A percentile compares a stretch with the other conserved stretches of the same genome.
Evolutionary conservation across 1,284 basidiomycete genomes (phyloP).

Genomic region (Sphaerobolus stellatus): DNA sequence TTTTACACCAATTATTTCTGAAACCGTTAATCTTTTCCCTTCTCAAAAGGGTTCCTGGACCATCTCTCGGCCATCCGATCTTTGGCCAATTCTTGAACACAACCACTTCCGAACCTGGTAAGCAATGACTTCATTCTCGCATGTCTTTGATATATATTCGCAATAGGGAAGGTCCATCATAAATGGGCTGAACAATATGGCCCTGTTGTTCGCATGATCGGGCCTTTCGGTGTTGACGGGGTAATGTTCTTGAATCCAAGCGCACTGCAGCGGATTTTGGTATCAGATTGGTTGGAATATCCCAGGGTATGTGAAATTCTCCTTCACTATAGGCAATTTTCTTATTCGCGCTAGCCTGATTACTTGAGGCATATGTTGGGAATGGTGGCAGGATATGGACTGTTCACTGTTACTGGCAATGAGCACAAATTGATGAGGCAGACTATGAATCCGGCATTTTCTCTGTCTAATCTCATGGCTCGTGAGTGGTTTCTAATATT

Average conservation of each 20-base stretch:
- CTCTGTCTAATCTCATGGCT: slow-evolving; percentile 42
- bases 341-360: too few species aligned
- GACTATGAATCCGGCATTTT: slow-evolving; percentile 51
- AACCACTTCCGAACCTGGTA: slow-evolving; percentile 36
- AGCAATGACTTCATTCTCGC: neutral
- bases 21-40: slow-evolving; percentile 44
- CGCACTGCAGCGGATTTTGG: slow-evolving; percentile 43
- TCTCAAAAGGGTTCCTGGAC: slow-evolving; percentile 43
- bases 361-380: slow-evolving; percentile 41
- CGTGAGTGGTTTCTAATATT: slow-evolving; percentile 34
- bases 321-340: too few species aligned
- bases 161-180: slow-evolving; percentile 37
- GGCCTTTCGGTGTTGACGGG: slow-evolving; percentile 46
- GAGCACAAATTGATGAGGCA: slow-evolving; percentile 49
- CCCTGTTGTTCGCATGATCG: slow-evolving; percentile 42
- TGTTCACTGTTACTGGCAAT: slow-evolving; percentile 47
- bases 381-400: slow-evolving; percentile 43
- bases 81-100: slow-evolving; percentile 36
- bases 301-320: slow-evolving; percentile 44
- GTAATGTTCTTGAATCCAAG: slow-evolving; percentile 44
- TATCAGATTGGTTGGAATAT: slow-evolving; percentile 46
- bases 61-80: slow-evolving; percentile 37
- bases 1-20: slow-evolving; percentile 32
- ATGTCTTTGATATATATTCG: neutral
- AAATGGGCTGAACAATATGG: slow-evolving; percentile 48